Evolutionary conservation across 345 rosid genomes (phyloP).

Genomic region (Populus ilicifolia): DNA sequence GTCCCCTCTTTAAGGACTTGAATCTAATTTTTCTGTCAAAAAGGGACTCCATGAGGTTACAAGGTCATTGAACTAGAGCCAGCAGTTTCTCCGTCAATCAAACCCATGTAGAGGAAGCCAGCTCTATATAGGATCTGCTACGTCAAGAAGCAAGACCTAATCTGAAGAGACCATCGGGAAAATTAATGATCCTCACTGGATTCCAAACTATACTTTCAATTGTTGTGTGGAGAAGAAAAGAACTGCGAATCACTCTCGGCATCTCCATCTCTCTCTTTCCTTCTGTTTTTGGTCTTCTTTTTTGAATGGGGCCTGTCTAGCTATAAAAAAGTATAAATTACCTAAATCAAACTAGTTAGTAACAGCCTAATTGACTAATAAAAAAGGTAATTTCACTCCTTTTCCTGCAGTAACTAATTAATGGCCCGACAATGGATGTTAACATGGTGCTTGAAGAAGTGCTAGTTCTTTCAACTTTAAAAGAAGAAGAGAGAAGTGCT

Average conservation of each 20-base stretch:
- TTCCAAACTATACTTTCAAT: background rate
- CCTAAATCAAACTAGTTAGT: no score
- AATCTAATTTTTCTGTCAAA: background rate
- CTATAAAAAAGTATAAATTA: no score
- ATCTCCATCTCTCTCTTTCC: background rate
- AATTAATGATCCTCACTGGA: background rate
- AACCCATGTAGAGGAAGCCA: constrained; percentile 8
- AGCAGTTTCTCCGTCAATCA: constrained; percentile 11
- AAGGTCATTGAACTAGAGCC: background rate
- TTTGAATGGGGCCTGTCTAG: background rate
- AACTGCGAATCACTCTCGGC: background rate
- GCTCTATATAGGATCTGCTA: background rate
- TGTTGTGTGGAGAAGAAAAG: background rate
- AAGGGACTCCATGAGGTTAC: background rate
- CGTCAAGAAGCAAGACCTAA: background rate
- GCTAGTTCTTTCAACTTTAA: background rate
- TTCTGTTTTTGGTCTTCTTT: no score
- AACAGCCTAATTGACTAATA: no score
- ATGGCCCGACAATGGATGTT: background rate
- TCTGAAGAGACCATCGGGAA: background rate
- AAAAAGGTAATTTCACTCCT: no score
- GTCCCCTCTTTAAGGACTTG: background rate
- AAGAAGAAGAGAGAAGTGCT: no score
- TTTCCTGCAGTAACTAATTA: no score
- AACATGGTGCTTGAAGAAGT: background rate